Evolutionary conservation across 2,329 filamentous ascomycete genomes (phyloP), one percentile per base, ranked within the genome.

Genomic region (Gliomastix tumulicola): DNA sequence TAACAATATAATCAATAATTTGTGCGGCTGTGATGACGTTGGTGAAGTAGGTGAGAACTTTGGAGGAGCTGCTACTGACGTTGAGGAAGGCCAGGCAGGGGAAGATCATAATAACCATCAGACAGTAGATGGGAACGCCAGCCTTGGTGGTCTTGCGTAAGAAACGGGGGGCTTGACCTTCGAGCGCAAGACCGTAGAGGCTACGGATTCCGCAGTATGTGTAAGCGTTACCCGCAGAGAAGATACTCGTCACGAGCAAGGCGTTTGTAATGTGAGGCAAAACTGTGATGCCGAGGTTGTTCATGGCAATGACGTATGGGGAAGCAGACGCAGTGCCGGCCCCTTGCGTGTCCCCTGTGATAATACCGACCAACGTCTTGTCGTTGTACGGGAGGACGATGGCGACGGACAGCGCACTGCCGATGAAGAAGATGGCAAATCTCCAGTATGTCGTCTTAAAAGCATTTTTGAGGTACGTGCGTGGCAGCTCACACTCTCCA

Each of bases 1-100:
- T 68, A 51, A 74, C 65, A 41, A 82, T 67, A 55, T 77, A 82
- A 59, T 79, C 75, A 54, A 82, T 79, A 45, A 78, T 66, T 34
- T 69, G 67, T 19, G 68, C 72, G 6, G 69, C 74, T 7, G 73
- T 78, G 51, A 76, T 68, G 8, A 81, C 59, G 42, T 66, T 71
- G 43, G 70, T 62, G 35, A 80, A 60, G 69, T 70, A 79, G 39
- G 51, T 69, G 13, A 78, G 62, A 3, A 70, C 69, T 38, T 64
- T 53, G 8, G 66, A 59, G 1, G 71, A 72, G 31, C 61, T 63
- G 49, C 56, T 67, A 42, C 61, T 64, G 11, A 69, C 61, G 36
- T 71, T 65, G 28, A 77, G 60, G 54, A 77, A 71, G 21, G 69
- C 69, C 27, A 75, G 57, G 41, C 71, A 56, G 8, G 69, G 68